phyloP scores from a whole-genome alignment of 805 yeast species.

The Metschnikowia proteae region DNA sequence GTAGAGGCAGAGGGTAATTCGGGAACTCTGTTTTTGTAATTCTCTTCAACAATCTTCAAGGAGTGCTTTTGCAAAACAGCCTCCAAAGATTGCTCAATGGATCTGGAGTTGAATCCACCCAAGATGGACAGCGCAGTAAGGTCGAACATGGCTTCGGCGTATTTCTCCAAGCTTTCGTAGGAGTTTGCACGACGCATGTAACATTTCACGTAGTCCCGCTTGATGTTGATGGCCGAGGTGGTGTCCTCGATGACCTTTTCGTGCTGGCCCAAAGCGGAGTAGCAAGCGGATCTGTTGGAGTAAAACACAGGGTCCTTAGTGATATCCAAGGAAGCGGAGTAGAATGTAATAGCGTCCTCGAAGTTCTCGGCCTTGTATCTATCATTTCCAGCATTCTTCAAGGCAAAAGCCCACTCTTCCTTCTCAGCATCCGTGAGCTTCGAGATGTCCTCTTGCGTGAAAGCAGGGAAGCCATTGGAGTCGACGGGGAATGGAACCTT shows the following conservation, averaged over 20 bases:
- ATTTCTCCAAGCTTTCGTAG: conserved; percentile 74
- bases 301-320: conserved; percentile 84
- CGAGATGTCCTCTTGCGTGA: conserved; percentile 45
- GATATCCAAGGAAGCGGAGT: conserved; percentile 71
- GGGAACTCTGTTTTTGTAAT: conserved; percentile 47
- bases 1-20: conserved; percentile 81
- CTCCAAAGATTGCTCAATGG: conserved; percentile 78
- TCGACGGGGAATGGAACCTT: conserved; percentile 49
- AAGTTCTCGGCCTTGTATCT: conserved; percentile 68
- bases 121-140: conserved; percentile 82
- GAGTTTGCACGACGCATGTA: conserved; percentile 91
- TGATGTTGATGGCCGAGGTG: conserved; percentile 75
- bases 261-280: conserved; percentile 73
- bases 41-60: conserved; percentile 62
- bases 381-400: conserved; percentile 88
- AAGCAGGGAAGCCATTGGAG: conserved; percentile 53
- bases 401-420: conserved; percentile 62
- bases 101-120: conserved; percentile 77
- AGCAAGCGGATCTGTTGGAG: conserved; percentile 96
- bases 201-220: conserved; percentile 91
- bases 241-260: conserved; percentile 88
- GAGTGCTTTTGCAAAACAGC: conserved; percentile 81
- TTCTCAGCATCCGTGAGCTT: conserved; percentile 48
- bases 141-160: conserved; percentile 85
- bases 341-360: conserved; percentile 73